Percentiles rank a stretch among this genome's conserved stretches.
Evolutionary conservation across 2,329 filamentous ascomycete species (phyloP).

Genomic region (Cercospora zeina): DNA sequence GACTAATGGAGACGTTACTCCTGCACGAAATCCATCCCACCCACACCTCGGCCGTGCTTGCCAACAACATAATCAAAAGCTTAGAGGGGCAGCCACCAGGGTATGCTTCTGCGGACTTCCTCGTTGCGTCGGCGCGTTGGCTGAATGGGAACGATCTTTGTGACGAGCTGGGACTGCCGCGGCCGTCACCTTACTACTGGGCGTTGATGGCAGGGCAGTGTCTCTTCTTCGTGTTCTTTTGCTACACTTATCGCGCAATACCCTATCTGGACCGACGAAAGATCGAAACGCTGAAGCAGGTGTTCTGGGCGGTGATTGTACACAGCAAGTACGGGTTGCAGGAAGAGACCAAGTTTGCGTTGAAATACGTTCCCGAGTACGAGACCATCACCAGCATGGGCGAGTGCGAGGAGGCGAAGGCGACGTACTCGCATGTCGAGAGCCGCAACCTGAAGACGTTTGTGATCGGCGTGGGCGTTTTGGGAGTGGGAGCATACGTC

Average conservation of each 20-base stretch:
- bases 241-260: slow-evolving; percentile 55
- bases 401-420: slow-evolving; percentile 44
- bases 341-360: slow-evolving; percentile 60
- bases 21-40: slow-evolving; percentile 67
- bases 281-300: slow-evolving; percentile 53
- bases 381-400: slow-evolving; percentile 52
- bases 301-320: slow-evolving; percentile 63
- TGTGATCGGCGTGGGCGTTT: slow-evolving; percentile 40
- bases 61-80: slow-evolving; percentile 72
- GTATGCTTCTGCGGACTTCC: slow-evolving; percentile 64
- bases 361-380: slow-evolving; percentile 53
- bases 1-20: slow-evolving; percentile 67
- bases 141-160: slow-evolving; percentile 67
- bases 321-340: slow-evolving; percentile 64
- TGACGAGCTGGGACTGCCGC: slow-evolving; percentile 59
- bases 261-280: slow-evolving; percentile 54
- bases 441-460: slow-evolving; percentile 52
- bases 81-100: slow-evolving; percentile 67
- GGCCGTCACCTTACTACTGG: slow-evolving; percentile 59
- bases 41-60: slow-evolving; percentile 62
- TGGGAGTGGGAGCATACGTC: slow-evolving; percentile 29
- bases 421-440: slow-evolving; percentile 47
- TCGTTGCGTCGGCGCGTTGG: slow-evolving; percentile 67
- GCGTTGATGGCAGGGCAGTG: slow-evolving; percentile 65
- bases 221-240: slow-evolving; percentile 61